These are phyloP conservation scores for Colletotrichum musae DNA, from an alignment of 2,329 filamentous ascomycete species.

Conservation along the genomic window DNA sequence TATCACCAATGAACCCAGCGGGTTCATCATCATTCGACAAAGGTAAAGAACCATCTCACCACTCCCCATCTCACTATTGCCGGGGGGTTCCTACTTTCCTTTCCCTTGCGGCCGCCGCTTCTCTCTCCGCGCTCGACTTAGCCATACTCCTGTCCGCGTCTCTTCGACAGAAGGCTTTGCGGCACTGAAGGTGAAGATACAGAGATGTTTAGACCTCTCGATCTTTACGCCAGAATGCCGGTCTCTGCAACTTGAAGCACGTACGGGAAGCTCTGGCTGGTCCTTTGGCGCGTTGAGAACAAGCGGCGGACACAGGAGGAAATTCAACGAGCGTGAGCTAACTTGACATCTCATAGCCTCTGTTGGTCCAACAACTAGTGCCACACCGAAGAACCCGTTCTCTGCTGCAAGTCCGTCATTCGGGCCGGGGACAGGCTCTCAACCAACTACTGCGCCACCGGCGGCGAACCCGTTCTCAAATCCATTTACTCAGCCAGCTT, in stretches of 20 bases:
- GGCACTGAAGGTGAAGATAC: not conserved
- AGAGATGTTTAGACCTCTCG: not conserved
- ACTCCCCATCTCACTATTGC: not conserved
- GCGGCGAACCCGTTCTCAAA: slow-evolving; percentile 30
- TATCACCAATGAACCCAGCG: slow-evolving; percentile 9
- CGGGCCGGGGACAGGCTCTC: not conserved
- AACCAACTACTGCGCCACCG: slow-evolving; percentile 9
- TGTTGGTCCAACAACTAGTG: slow-evolving; percentile 1
- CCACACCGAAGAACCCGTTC: slow-evolving; percentile 24
- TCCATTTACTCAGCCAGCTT: slow-evolving; percentile 18
- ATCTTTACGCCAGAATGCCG: not conserved
- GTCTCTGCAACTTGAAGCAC: not conserved
- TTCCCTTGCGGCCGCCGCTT: slow-evolving; percentile 10
- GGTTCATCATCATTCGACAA: slow-evolving; percentile 24
- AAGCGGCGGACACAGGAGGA: not conserved
- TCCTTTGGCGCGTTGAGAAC: not conserved
- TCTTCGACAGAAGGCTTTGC: not conserved
- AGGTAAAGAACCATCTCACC: slow-evolving; percentile 34
- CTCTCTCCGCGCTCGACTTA: not conserved
- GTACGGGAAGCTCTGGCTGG: slow-evolving; percentile 1
- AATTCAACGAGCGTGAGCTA: slow-evolving; percentile 26
- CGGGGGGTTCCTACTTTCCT: not conserved
- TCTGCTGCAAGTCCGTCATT: slow-evolving; percentile 4
- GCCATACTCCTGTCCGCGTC: not conserved
- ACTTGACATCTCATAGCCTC: slow-evolving; percentile 28